A percentile compares a stretch with the other conserved stretches of the same genome.
Conservation (phyloP, 192 early-diverging fungal genomes). For the Coemansia sp. region DNA sequence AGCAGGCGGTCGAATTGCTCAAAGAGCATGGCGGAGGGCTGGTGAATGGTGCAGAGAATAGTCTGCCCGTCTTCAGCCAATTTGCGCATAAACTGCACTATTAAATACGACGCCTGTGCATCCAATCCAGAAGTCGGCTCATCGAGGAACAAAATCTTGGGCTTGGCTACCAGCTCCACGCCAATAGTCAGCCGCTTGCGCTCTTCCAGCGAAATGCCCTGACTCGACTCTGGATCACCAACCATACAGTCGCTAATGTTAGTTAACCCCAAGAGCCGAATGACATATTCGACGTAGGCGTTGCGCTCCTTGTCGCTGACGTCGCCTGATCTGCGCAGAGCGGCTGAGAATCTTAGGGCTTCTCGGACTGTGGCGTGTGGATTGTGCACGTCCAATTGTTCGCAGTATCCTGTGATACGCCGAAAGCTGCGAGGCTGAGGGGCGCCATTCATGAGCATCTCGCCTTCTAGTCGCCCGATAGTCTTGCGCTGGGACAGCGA, state of each 20-base stretch:
- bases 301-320: slow-evolving; percentile 62
- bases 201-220: slow-evolving; percentile 81
- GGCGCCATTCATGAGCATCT: slow-evolving; percentile 63
- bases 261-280: slow-evolving; percentile 69
- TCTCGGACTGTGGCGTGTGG: slow-evolving; percentile 66
- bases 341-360: slow-evolving; percentile 60
- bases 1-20: slow-evolving; percentile 78
- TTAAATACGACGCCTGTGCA: slow-evolving; percentile 69
- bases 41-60: slow-evolving; percentile 78
- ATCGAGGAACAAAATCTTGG: slow-evolving; percentile 80
- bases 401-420: slow-evolving; percentile 72
- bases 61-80: slow-evolving; percentile 62
- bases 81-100: slow-evolving; percentile 67
- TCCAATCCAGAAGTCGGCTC: slow-evolving; percentile 83
- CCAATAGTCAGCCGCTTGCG: slow-evolving; percentile 81
- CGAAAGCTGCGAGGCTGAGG: slow-evolving; percentile 55
- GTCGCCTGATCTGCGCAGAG: slow-evolving; percentile 60
- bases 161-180: slow-evolving; percentile 74
- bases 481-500: slow-evolving; percentile 70
- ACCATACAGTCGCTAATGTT: slow-evolving; percentile 66
- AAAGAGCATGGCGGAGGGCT: slow-evolving; percentile 75
- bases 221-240: slow-evolving; percentile 63
- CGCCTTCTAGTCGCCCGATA: slow-evolving; percentile 56
- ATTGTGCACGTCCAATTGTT: slow-evolving; percentile 77
- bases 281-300: slow-evolving; percentile 69